These are phyloP conservation scores for Entomortierella parvispora DNA, from an alignment of 192 early-diverging fungal genomes.

Conservation along the genomic window DNA sequence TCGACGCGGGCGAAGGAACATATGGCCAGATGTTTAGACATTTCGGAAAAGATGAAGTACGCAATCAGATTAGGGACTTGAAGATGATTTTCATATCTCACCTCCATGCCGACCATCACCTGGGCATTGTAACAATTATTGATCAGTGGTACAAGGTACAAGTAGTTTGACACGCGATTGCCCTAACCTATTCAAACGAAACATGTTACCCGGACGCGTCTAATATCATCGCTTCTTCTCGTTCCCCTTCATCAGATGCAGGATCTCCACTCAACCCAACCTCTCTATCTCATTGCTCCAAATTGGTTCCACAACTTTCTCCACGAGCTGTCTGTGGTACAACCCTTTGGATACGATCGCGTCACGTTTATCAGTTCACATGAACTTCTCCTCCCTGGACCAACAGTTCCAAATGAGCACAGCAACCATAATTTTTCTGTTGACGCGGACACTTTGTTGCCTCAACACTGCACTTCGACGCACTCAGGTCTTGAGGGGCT, in stretches of 20 bases:
- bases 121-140: slow-evolving; percentile 84
- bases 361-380: slow-evolving; percentile 64
- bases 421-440: not conserved
- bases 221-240: not conserved
- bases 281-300: slow-evolving; percentile 66
- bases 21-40: slow-evolving; percentile 82
- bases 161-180: not conserved
- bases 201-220: too few species aligned
- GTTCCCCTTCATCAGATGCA: too few species aligned
- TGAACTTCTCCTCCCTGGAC: slow-evolving; percentile 52
- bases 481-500: slow-evolving; percentile 16
- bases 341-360: slow-evolving; percentile 68
- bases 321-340: slow-evolving; percentile 72
- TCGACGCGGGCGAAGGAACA: slow-evolving; percentile 94
- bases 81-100: slow-evolving; percentile 91
- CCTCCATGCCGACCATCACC: slow-evolving; percentile 97
- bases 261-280: slow-evolving; percentile 8
- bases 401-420: slow-evolving; percentile 5
- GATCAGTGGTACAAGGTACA: slow-evolving; percentile 72
- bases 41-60: slow-evolving; percentile 57
- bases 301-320: slow-evolving; percentile 66
- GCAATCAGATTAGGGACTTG: slow-evolving; percentile 66
- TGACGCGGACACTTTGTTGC: too few species aligned
- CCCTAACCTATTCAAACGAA: too few species aligned
- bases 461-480: not conserved